phyloP scores from a whole-genome alignment of 2,329 filamentous ascomycete species.

The Cytospora chrysosperma region DNA sequence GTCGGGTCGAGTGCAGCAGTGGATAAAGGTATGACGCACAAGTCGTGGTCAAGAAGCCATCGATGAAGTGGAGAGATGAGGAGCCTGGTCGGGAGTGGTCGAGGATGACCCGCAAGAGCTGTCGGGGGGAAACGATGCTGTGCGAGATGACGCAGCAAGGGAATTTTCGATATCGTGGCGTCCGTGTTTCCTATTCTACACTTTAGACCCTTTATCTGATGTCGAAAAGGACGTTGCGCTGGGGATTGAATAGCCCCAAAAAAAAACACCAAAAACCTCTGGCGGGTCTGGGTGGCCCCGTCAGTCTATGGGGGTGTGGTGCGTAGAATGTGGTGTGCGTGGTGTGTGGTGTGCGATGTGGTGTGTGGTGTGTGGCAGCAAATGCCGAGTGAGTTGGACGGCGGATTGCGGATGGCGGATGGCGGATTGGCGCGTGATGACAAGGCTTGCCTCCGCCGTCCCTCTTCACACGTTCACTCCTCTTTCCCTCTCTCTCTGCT shows the following conservation, averaged over 20 bases:
- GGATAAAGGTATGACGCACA: slow-evolving; percentile 15
- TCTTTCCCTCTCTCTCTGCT: neutral
- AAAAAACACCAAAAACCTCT: no score
- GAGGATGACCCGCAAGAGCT: slow-evolving; percentile 7
- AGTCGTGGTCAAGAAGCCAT: slow-evolving; percentile 20
- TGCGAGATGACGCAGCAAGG: neutral
- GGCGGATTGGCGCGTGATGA: neutral
- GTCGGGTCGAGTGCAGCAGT: neutral
- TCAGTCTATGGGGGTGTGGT: neutral
- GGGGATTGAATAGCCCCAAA: neutral
- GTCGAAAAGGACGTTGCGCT: neutral
- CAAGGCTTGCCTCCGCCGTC: neutral
- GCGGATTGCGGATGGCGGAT: neutral
- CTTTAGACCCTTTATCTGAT: neutral
- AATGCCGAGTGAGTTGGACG: neutral
- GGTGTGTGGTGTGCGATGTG: neutral
- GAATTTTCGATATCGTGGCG: neutral
- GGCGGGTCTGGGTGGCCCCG: neutral
- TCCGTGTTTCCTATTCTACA: neutral
- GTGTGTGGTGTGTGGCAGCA: neutral
- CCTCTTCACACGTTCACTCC: neutral
- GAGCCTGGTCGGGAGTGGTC: neutral
- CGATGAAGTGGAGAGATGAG: slow-evolving; percentile 6
- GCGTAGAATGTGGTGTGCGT: neutral
- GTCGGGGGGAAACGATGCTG: neutral